These are phyloP conservation scores for Triticum monococcum DNA, from an alignment of 176 grass and related monocot species.

Conservation along the genomic window DNA sequence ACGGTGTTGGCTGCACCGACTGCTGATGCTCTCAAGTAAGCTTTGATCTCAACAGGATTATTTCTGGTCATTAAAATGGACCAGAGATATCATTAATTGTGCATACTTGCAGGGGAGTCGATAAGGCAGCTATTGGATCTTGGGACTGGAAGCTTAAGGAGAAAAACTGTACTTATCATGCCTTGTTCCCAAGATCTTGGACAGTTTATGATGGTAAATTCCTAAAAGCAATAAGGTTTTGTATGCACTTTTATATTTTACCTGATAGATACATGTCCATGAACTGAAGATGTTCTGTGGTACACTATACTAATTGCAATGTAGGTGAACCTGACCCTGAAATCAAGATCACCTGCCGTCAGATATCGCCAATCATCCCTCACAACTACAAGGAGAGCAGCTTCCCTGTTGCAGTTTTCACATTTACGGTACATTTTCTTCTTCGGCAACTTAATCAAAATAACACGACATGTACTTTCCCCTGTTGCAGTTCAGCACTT, in stretches of 20 bases:
- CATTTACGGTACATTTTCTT: conserved; percentile 53
- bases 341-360: conserved; percentile 86
- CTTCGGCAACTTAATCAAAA: no score
- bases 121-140: conserved; percentile 55
- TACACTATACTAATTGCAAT: conserved; percentile 6
- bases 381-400: conserved; percentile 92
- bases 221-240: background rate
- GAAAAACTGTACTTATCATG: conserved; percentile 73
- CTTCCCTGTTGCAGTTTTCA: conserved; percentile 77
- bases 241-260: background rate
- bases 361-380: conserved; percentile 91
- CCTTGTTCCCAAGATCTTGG: conserved; percentile 87
- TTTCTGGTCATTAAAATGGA: background rate
- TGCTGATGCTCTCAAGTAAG: conserved; percentile 61
- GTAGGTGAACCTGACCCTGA: conserved; percentile 80
- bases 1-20: conserved; percentile 62
- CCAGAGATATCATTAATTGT: background rate
- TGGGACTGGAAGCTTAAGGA: conserved; percentile 95
- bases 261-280: background rate
- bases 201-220: conserved; percentile 82
- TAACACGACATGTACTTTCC: no score
- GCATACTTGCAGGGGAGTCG: conserved; percentile 50
- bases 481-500: no score
- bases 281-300: background rate
- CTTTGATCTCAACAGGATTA: background rate